Conservation (phyloP, 192 early-diverging fungal genomes). For the Spinellus fusiger region DNA sequence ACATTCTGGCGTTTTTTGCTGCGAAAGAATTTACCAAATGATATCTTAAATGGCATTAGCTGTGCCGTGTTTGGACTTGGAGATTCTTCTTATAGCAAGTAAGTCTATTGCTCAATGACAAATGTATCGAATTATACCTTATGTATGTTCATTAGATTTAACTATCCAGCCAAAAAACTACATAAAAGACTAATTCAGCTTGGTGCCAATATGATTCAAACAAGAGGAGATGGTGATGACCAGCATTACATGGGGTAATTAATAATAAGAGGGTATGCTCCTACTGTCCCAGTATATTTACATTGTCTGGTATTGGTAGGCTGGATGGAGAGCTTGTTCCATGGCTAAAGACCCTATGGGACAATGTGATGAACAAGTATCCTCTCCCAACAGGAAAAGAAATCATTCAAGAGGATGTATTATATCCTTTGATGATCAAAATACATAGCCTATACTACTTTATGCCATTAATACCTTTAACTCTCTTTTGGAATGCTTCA, state of each 20-base stretch:
- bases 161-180: slow-evolving; percentile 91
- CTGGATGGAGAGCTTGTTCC: slow-evolving; percentile 84
- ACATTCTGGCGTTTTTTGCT: slow-evolving; percentile 89
- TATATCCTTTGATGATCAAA: slow-evolving; percentile 25
- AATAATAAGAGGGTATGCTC: not conserved
- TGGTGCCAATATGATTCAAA: slow-evolving; percentile 65
- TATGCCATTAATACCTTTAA: not conserved
- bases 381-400: slow-evolving; percentile 53
- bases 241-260: slow-evolving; percentile 87
- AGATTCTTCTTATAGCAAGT: slow-evolving; percentile 88
- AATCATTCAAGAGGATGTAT: slow-evolving; percentile 47
- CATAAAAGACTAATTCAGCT: slow-evolving; percentile 79
- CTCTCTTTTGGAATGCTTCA: not conserved
- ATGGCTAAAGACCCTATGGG: slow-evolving; percentile 81
- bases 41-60: slow-evolving; percentile 57
- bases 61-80: slow-evolving; percentile 94
- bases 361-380: slow-evolving; percentile 45
- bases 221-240: slow-evolving; percentile 88
- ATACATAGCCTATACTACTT: not conserved
- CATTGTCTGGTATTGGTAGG: slow-evolving; percentile 17
- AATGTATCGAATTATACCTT: not conserved
- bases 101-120: slow-evolving; percentile 4
- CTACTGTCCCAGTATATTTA: not conserved
- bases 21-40: slow-evolving; percentile 65
- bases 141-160: slow-evolving; percentile 58